Conservation (phyloP, 2,329 filamentous ascomycete genomes). For the Lasiodiplodia sp. region DNA sequence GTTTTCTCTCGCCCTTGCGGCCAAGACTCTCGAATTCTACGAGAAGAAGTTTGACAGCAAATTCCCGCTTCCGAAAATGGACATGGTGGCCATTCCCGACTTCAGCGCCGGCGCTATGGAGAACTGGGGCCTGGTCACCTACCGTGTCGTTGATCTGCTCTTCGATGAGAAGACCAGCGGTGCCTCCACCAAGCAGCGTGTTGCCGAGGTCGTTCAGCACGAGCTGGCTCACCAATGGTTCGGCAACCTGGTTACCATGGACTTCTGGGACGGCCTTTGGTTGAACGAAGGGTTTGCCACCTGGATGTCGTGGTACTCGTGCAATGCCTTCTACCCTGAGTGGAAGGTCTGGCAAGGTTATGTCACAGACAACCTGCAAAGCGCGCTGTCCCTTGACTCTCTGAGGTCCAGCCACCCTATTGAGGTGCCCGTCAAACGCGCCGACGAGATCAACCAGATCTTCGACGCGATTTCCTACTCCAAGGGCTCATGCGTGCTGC, state of each 20-base stretch:
- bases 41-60: constrained; percentile 90
- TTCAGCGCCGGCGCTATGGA: constrained; percentile 98
- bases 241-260: constrained; percentile 96
- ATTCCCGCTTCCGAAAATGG: constrained; percentile 92
- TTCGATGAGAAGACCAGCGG: constrained; percentile 92
- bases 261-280: constrained; percentile 98
- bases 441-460: constrained; percentile 97
- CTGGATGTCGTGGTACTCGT: constrained; percentile 93
- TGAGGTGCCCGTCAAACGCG: constrained; percentile 93
- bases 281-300: constrained; percentile 93
- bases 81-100: constrained; percentile 95
- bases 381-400: constrained; percentile 86
- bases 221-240: constrained; percentile 99
- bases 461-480: constrained; percentile 98
- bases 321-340: constrained; percentile 94
- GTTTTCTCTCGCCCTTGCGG: constrained; percentile 89
- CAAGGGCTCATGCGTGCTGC: constrained; percentile 92
- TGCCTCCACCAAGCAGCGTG: constrained; percentile 87
- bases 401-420: constrained; percentile 95
- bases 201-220: constrained; percentile 95
- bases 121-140: constrained; percentile 97
- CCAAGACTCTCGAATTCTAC: constrained; percentile 90
- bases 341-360: constrained; percentile 99
- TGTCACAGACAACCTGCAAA: constrained; percentile 89
- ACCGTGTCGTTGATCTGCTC: constrained; percentile 88